phyloP scores from a whole-genome alignment of 257 asterid species.

The Verbena officinalis region DNA sequence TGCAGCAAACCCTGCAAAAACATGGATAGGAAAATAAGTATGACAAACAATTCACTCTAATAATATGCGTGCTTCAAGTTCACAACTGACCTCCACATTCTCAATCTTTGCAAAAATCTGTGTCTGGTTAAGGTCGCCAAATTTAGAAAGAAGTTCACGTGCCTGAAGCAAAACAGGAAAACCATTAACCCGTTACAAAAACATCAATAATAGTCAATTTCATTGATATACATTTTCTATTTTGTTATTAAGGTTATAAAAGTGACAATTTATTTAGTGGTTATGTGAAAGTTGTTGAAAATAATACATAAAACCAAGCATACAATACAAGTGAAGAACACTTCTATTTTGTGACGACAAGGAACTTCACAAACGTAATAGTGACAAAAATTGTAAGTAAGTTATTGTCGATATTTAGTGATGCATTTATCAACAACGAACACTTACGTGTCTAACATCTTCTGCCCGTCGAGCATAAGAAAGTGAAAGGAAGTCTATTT shows the following conservation, averaged over 20 bases:
- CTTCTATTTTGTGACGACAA: too few relatives aligned
- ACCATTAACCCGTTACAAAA: neutral
- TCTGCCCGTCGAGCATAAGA: slow-evolving; percentile 88
- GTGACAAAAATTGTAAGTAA: too few relatives aligned
- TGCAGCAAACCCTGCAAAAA: slow-evolving; percentile 71
- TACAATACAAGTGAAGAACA: neutral
- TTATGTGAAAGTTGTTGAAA: neutral
- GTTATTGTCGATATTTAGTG: too few relatives aligned
- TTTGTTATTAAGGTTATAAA: neutral
- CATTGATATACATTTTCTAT: slow-evolving; percentile 1
- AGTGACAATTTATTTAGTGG: too few relatives aligned
- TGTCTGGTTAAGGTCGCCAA: slow-evolving; percentile 73
- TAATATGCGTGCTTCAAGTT: slow-evolving; percentile 18
- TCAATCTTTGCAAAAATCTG: slow-evolving; percentile 87
- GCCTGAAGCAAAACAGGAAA: slow-evolving; percentile 52
- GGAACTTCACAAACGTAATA: too few relatives aligned
- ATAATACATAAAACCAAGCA: neutral
- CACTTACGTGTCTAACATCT: slow-evolving; percentile 81
- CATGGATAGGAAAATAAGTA: slow-evolving; percentile 3
- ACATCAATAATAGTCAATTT: neutral
- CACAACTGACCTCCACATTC: slow-evolving; percentile 74
- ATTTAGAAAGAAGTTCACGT: slow-evolving; percentile 73
- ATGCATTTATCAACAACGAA: slow-evolving; percentile 13
- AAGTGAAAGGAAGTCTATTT: slow-evolving; percentile 86
- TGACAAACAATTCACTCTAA: neutral